Evolutionary conservation across 2,329 filamentous ascomycete species (phyloP).

Genomic region (Thermomyces lanuginosus): DNA sequence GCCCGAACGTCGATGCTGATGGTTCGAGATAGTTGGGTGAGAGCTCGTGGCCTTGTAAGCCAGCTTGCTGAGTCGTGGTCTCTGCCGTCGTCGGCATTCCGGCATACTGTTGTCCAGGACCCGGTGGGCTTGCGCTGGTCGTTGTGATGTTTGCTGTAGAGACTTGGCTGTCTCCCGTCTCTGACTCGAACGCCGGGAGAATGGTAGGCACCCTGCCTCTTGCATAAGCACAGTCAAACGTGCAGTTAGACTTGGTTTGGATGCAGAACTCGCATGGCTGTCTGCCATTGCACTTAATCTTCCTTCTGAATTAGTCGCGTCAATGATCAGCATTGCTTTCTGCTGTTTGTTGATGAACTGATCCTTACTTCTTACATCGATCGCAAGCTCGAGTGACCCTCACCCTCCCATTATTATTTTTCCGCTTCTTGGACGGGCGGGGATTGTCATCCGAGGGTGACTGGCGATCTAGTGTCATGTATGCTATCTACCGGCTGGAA

Average conservation of each 20-base stretch:
- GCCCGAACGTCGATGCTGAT: background rate
- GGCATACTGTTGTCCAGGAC: background rate
- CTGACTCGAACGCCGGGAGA: slow-evolving; percentile 20
- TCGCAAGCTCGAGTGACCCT: slow-evolving; percentile 35
- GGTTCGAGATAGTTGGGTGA: slow-evolving; percentile 1
- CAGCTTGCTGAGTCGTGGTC: slow-evolving; percentile 3
- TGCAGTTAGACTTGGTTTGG: slow-evolving; percentile 22
- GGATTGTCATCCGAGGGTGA: too few relatives aligned
- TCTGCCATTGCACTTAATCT: slow-evolving; percentile 26
- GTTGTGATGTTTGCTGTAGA: too few relatives aligned
- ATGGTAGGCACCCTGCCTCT: slow-evolving; percentile 27
- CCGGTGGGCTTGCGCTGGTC: too few relatives aligned
- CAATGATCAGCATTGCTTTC: too few relatives aligned
- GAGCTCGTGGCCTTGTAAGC: slow-evolving; percentile 5
- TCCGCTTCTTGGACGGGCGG: too few relatives aligned
- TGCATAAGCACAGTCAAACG: slow-evolving; percentile 35
- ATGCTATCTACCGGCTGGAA: too few relatives aligned
- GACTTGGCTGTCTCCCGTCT: too few relatives aligned
- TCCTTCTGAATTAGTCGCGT: too few relatives aligned
- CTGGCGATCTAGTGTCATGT: too few relatives aligned
- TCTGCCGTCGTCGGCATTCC: background rate
- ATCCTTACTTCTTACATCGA: slow-evolving; percentile 29
- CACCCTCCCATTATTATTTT: too few relatives aligned
- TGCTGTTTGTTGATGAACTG: too few relatives aligned
- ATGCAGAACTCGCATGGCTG: slow-evolving; percentile 25